Percentiles rank a stretch among this genome's conserved stretches.
phyloP scores from a whole-genome alignment of 1,139 yeast species.

The Zygosaccharomyces sapae region DNA sequence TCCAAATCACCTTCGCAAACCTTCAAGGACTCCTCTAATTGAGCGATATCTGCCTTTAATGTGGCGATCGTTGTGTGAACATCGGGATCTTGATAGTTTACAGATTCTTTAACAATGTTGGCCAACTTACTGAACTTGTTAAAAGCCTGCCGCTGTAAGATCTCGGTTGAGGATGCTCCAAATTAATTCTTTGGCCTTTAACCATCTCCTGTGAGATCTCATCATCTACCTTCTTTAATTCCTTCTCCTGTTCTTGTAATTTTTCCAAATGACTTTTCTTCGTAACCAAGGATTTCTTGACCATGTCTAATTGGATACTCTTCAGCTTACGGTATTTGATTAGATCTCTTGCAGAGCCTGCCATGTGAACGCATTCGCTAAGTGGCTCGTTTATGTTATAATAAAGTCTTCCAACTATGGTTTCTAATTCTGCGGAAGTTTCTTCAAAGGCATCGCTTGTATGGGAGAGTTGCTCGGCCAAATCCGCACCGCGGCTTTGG shows the following conservation, averaged over 20 bases:
- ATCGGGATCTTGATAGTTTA: constrained; percentile 34
- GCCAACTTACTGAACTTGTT: constrained; percentile 33
- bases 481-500: constrained; percentile 44
- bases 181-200: constrained; percentile 30
- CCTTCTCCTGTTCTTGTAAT: constrained; percentile 35
- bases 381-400: constrained; percentile 79
- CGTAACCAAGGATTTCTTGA: constrained; percentile 33
- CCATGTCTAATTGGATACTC: constrained; percentile 57
- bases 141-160: constrained; percentile 28
- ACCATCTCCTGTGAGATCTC: constrained; percentile 35
- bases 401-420: constrained; percentile 64
- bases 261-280: constrained; percentile 32
- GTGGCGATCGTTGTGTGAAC: constrained; percentile 24
- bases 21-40: constrained; percentile 33
- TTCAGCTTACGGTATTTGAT: constrained; percentile 69
- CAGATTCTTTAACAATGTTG: constrained; percentile 37
- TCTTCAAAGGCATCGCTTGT: constrained; percentile 80
- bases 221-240: constrained; percentile 33
- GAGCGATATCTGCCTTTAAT: constrained; percentile 32
- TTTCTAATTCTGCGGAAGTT: constrained; percentile 60
- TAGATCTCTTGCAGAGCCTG: constrained; percentile 61
- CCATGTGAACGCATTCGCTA: constrained; percentile 75
- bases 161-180: constrained; percentile 29
- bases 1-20: constrained; percentile 35
- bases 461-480: constrained; percentile 53